Evolutionary conservation across 495 filamentous ascomycete species (phyloP).

Genomic region (Aspergillus sparsus): DNA sequence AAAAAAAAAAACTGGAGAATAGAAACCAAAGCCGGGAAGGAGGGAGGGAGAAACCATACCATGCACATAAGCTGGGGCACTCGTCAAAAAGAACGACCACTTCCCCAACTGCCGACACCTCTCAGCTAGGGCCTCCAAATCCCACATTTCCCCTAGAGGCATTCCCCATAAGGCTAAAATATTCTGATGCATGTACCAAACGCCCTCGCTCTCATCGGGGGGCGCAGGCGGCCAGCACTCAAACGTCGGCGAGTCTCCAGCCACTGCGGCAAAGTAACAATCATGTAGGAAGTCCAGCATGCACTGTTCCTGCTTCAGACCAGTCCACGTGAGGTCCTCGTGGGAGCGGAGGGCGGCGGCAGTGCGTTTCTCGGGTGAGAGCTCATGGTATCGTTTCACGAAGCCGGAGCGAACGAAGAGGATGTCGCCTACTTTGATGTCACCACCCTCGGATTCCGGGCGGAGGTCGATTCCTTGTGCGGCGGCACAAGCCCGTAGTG

Average conservation of each 20-base stretch:
- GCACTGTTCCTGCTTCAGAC: slow-evolving; percentile 57
- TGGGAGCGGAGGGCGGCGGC: slow-evolving; percentile 43
- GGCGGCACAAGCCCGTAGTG: slow-evolving; percentile 59
- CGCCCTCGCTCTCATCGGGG: slow-evolving; percentile 32
- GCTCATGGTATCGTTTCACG: slow-evolving; percentile 55
- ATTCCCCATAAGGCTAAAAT: slow-evolving; percentile 65
- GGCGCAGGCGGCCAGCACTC: slow-evolving; percentile 59
- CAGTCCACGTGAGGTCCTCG: slow-evolving; percentile 54
- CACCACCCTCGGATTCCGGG: slow-evolving; percentile 54
- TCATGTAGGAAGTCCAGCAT: slow-evolving; percentile 67
- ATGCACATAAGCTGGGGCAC: slow-evolving; percentile 57
- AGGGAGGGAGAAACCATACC: slow-evolving; percentile 30
- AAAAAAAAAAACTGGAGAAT: slow-evolving; percentile 4
- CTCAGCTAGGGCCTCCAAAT: slow-evolving; percentile 52
- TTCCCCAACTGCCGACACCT: slow-evolving; percentile 52
- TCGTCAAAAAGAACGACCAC: slow-evolving; percentile 71
- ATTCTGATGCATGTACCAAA: slow-evolving; percentile 59
- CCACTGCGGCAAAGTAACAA: slow-evolving; percentile 64
- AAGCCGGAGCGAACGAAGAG: slow-evolving; percentile 69
- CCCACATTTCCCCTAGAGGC: slow-evolving; percentile 62
- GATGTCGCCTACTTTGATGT: slow-evolving; percentile 65
- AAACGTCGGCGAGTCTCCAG: slow-evolving; percentile 61
- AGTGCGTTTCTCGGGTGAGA: slow-evolving; percentile 40
- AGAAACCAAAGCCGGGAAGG: neutral
- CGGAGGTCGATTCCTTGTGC: slow-evolving; percentile 47